These are phyloP conservation scores for Neurospora hispaniola DNA, from an alignment of 495 filamentous ascomycete genomes.

Conservation along the genomic window DNA sequence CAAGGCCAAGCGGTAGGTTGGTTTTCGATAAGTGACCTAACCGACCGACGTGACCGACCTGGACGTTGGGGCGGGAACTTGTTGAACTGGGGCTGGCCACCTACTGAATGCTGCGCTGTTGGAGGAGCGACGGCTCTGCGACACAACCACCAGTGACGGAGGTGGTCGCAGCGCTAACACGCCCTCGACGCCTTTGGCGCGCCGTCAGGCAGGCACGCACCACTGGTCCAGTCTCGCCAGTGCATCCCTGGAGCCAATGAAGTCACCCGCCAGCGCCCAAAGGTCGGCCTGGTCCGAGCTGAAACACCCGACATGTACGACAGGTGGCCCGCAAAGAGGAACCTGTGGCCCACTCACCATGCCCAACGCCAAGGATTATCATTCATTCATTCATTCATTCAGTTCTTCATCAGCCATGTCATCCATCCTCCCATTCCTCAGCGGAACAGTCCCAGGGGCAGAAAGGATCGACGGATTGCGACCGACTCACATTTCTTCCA, in stretches of 20 bases:
- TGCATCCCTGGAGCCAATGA: background rate
- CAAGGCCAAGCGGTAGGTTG: slow-evolving; percentile 1
- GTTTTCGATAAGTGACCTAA: background rate
- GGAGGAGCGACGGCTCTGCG: slow-evolving; percentile 15
- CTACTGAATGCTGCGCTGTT: slow-evolving; percentile 11
- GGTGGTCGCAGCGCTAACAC: background rate
- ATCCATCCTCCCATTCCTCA: background rate
- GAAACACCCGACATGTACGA: background rate
- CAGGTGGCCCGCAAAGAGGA: background rate
- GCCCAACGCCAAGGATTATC: background rate
- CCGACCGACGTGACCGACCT: background rate
- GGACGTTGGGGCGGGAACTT: slow-evolving; percentile 2
- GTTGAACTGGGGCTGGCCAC: slow-evolving; percentile 8
- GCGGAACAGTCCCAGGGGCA: background rate
- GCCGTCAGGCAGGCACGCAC: slow-evolving; percentile 14
- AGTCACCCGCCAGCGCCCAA: background rate
- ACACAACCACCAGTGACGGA: slow-evolving; percentile 4
- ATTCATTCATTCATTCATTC: background rate
- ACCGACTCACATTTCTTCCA: background rate
- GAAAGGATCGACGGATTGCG: background rate
- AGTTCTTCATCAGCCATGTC: background rate
- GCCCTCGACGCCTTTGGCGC: background rate
- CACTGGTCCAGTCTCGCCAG: slow-evolving; percentile 6
- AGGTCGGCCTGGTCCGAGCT: background rate
- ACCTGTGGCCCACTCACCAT: background rate